Evolutionary conservation across 306 rosid genomes (phyloP).

Genomic region (Lathyrus oleraceus): DNA sequence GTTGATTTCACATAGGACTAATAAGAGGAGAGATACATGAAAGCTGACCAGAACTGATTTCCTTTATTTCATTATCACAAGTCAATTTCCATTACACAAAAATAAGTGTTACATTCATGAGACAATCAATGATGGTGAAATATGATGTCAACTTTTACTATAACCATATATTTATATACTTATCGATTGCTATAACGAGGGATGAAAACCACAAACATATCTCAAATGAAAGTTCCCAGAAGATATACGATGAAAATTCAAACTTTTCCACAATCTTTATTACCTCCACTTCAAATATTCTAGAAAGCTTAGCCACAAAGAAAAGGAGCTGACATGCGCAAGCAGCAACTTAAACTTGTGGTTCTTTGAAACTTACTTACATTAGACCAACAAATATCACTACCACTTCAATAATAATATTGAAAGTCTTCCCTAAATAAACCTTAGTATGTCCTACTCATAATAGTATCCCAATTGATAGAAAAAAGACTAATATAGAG

Average conservation of each 20-base stretch:
- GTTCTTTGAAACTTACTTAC: neutral
- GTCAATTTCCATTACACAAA: neutral
- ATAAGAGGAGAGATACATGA: neutral
- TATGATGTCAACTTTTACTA: constrained; percentile 11
- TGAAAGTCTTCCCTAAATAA: neutral
- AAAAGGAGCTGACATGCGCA: neutral
- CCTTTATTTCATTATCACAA: neutral
- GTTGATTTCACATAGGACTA: constrained; percentile 16
- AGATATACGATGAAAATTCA: constrained; percentile 23
- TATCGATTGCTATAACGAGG: neutral
- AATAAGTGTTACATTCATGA: neutral
- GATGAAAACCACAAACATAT: neutral
- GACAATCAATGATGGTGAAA: neutral
- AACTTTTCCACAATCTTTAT: neutral
- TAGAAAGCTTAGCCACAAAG: neutral
- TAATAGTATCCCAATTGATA: too few relatives aligned
- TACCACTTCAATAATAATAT: neutral
- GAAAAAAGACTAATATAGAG: too few relatives aligned
- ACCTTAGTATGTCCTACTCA: neutral
- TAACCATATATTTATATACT: too few relatives aligned
- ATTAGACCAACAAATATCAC: neutral
- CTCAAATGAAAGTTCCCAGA: constrained; percentile 27
- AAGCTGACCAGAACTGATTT: neutral
- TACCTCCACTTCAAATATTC: neutral
- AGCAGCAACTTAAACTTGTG: constrained; percentile 2